Conservation (phyloP, 805 yeast species). For the Novakomyces olei region DNA sequence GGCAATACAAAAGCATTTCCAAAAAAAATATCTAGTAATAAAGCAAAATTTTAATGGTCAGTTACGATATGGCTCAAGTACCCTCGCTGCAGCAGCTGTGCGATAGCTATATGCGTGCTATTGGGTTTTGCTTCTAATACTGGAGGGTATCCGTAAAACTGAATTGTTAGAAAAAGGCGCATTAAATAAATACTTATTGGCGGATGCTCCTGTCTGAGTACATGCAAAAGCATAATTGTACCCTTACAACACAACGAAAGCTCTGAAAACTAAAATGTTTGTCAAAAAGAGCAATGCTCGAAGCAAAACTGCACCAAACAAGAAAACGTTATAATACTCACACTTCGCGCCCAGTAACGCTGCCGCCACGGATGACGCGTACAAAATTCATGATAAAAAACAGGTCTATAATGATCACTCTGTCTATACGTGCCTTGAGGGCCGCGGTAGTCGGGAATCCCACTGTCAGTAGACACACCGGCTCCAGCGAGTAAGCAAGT, state of each 20-base stretch:
- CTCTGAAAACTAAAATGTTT: too few species aligned
- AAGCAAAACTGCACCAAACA: too few species aligned
- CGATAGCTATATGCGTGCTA: constrained; percentile 9
- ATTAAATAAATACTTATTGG: too few species aligned
- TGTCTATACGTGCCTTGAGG: constrained; percentile 13
- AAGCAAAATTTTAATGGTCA: too few species aligned
- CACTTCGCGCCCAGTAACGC: constrained; percentile 14
- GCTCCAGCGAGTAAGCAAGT: constrained; percentile 13
- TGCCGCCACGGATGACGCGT: constrained; percentile 9
- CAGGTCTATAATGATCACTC: constrained; percentile 12
- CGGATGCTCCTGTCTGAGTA: too few species aligned
- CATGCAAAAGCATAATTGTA: too few species aligned
- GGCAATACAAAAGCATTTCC: too few species aligned
- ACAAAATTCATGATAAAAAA: constrained; percentile 13
- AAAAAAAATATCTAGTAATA: too few species aligned
- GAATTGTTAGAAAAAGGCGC: too few species aligned
- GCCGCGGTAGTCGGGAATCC: constrained; percentile 14
- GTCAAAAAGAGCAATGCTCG: too few species aligned
- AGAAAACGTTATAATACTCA: too few species aligned
- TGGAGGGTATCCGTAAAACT: constrained; percentile 12
- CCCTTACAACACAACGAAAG: too few species aligned
- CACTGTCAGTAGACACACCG: constrained; percentile 14
- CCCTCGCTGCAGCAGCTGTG: constrained; percentile 7
- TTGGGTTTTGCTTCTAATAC: constrained; percentile 10
- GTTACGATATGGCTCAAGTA: constrained; percentile 7